Conservation (phyloP, 2,329 filamentous ascomycete genomes). For the Bimuria novae-zelandiae region DNA sequence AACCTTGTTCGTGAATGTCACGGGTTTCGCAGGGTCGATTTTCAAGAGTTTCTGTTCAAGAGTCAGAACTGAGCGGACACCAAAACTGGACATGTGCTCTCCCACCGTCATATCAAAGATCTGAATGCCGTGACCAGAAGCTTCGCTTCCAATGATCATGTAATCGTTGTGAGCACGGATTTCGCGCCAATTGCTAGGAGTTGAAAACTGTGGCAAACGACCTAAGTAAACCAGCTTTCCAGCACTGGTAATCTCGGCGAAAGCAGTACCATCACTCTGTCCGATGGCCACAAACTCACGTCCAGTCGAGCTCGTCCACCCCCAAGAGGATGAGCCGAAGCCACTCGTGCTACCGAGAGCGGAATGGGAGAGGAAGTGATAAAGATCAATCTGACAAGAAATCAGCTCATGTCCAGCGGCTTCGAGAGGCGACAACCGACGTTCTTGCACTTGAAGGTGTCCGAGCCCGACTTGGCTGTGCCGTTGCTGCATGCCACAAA, state of each 20-base stretch:
- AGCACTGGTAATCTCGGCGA: conserved; percentile 56
- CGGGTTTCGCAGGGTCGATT: conserved; percentile 40
- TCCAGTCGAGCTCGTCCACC: conserved; percentile 58
- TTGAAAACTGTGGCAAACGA: conserved; percentile 55
- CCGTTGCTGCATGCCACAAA: conserved; percentile 45
- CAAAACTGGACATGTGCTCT: not conserved
- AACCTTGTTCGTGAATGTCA: conserved; percentile 39
- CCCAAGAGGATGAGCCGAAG: conserved; percentile 56
- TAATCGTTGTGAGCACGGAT: conserved; percentile 53
- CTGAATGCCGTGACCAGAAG: conserved; percentile 59
- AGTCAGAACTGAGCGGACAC: not conserved
- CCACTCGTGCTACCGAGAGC: conserved; percentile 55
- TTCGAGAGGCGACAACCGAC: conserved; percentile 23
- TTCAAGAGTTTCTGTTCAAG: conserved; percentile 41
- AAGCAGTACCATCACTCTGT: conserved; percentile 60
- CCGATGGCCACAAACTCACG: conserved; percentile 61
- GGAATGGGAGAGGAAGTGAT: conserved; percentile 61
- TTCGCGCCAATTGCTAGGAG: conserved; percentile 58
- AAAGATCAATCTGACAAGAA: conserved; percentile 54
- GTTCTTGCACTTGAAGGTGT: conserved; percentile 47
- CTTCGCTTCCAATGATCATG: conserved; percentile 49
- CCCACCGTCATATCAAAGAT: conserved; percentile 64
- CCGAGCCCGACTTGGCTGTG: conserved; percentile 38
- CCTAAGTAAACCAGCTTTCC: conserved; percentile 60
- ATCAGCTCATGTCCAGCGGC: conserved; percentile 7